Base-by-base conservation (phyloP, 2,329 filamentous ascomycete species). In the Fusarium veterinarium region DNA sequence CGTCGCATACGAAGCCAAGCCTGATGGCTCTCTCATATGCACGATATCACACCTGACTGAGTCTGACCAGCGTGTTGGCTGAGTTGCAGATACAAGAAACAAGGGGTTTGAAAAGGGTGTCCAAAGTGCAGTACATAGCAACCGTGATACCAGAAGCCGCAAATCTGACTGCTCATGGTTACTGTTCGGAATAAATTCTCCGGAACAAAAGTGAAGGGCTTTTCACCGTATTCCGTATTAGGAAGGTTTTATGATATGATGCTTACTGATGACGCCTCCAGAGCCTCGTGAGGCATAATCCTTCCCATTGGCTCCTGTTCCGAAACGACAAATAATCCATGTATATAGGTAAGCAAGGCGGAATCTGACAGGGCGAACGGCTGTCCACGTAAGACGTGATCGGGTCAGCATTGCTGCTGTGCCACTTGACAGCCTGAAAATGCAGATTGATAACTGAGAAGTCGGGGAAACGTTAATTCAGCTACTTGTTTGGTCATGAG, bases 101-200 rank as follows among this genome's bases (percentile, higher is more conserved):
- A 20, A 28, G 53, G 40, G 53, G 40, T 10, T 35, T 57, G 53
- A 57, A 46, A 57, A 20, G 30, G 23, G 35, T n/a, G 53, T n/a
- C 17, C 6, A n/a, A 46, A 46, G 13, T 57, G 25, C 20, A 55
- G 6, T 23, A 13, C 30, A 49, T 10, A n/a, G 12, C 28, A 30
- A 16, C 9, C 4, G 6, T 23, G 17, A 28, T 16, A 31, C 10
- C 14, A 49, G 16, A 8, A 30, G 4, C 8, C 46, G 2, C 4
- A 5, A 17, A 11, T 25, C 20, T 31, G 8, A 31, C 19, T 48
- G 20, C 14, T n/a, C 10, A 31, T 7, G 12, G 9, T 3, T 12
- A 7, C 49, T 13, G 6, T 23, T 23, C 25, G 51, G 25, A 42
- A 19, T 30, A 14, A 30, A 23, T 31, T 17, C 20, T 31, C 51